These are phyloP conservation scores for Logfia minima DNA, from an alignment of 129 eudicot genomes.

Conservation along the genomic window DNA sequence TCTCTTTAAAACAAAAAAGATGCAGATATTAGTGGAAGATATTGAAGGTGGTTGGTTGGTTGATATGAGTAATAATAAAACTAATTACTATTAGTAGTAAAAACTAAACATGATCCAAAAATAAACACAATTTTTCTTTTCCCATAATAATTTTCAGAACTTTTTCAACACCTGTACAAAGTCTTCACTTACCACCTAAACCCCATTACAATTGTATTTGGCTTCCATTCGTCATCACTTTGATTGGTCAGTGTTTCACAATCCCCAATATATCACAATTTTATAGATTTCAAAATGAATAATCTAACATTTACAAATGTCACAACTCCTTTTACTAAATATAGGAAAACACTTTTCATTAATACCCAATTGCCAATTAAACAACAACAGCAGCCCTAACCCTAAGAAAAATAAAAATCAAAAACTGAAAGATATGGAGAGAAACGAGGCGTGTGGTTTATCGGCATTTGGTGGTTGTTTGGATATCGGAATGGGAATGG, in stretches of 20 bases:
- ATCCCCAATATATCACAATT: slow-evolving; percentile 21
- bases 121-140: neutral
- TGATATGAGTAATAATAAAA: neutral
- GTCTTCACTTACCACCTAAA: slow-evolving; percentile 52
- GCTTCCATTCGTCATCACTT: slow-evolving; percentile 32
- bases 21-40: neutral
- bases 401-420: slow-evolving; percentile 5
- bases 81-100: neutral
- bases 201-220: slow-evolving; percentile 26
- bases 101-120: slow-evolving; percentile 11
- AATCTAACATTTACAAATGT: slow-evolving; percentile 51
- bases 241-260: slow-evolving; percentile 36
- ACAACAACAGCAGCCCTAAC: slow-evolving; percentile 16
- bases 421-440: slow-evolving; percentile 32
- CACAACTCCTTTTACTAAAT: slow-evolving; percentile 44
- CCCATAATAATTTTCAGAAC: slow-evolving; percentile 34
- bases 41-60: slow-evolving; percentile 6
- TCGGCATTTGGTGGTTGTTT: slow-evolving; percentile 41
- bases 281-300: slow-evolving; percentile 35
- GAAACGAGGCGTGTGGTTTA: slow-evolving; percentile 58
- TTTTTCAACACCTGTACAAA: slow-evolving; percentile 62
- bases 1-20: neutral
- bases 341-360: slow-evolving; percentile 28
- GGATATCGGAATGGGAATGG: slow-evolving; percentile 29
- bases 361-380: slow-evolving; percentile 30